Percentiles rank a stretch among this genome's conserved stretches.
These are phyloP conservation scores for Pseudotsuga menziesii DNA, from an alignment of 75 land plant species.

Conservation along the genomic window DNA sequence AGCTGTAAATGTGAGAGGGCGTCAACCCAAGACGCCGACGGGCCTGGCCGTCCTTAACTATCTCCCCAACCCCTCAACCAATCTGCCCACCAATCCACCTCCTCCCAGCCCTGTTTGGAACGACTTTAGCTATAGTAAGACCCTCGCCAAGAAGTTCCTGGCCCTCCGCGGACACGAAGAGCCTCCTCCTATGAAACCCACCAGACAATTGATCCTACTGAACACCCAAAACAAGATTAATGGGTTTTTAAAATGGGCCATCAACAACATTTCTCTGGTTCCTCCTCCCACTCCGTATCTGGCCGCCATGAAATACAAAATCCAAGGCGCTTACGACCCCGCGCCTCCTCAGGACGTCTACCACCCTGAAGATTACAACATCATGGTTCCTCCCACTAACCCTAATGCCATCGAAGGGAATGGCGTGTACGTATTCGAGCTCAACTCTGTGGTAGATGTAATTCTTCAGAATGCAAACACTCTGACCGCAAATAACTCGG, in stretches of 20 bases:
- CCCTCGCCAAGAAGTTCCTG: slow-evolving; percentile 5
- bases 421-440: slow-evolving; percentile 42
- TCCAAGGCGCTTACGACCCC: slow-evolving; percentile 30
- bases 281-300: slow-evolving; percentile 69
- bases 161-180: slow-evolving; percentile 5
- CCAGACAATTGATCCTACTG: slow-evolving; percentile 50
- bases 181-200: slow-evolving; percentile 24
- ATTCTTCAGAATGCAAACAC: slow-evolving; percentile 89
- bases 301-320: slow-evolving; percentile 45
- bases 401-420: slow-evolving; percentile 42
- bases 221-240: slow-evolving; percentile 77
- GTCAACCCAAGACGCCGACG: slow-evolving; percentile 25
- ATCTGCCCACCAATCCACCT: slow-evolving; percentile 36
- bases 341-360: slow-evolving; percentile 47
- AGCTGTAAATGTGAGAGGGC: slow-evolving; percentile 23
- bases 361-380: slow-evolving; percentile 27
- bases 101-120: slow-evolving; percentile 65
- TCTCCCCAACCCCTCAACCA: slow-evolving; percentile 11
- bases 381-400: slow-evolving; percentile 41
- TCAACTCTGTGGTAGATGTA: slow-evolving; percentile 60
- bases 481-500: slow-evolving; percentile 45
- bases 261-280: slow-evolving; percentile 74
- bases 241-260: slow-evolving; percentile 76
- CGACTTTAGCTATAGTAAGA: slow-evolving; percentile 54
- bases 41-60: slow-evolving; percentile 36